Conservation (phyloP, 2,329 filamentous ascomycete genomes). For the Teratosphaeria viscida region DNA sequence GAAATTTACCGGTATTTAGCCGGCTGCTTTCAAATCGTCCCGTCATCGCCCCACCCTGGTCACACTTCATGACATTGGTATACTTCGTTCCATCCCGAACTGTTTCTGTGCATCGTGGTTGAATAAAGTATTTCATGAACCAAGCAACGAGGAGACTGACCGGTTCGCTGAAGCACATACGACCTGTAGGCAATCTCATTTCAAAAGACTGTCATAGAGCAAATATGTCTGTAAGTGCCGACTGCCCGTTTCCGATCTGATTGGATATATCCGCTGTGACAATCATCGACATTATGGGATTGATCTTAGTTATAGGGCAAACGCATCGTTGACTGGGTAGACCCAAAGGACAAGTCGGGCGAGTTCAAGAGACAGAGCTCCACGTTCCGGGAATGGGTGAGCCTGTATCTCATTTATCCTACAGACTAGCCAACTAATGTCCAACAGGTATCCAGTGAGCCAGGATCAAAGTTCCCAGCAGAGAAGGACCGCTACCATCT, state of each 20-base stretch:
- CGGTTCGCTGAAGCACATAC: background rate
- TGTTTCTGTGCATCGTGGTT: background rate
- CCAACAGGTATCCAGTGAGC: slow-evolving; percentile 52
- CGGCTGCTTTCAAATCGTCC: background rate
- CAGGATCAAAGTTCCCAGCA: slow-evolving; percentile 64
- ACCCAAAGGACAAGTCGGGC: slow-evolving; percentile 64
- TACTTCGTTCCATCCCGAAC: background rate
- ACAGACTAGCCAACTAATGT: background rate
- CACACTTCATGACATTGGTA: background rate
- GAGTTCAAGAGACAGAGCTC: slow-evolving; percentile 88
- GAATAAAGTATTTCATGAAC: background rate
- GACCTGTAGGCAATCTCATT: background rate
- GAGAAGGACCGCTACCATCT: slow-evolving; percentile 90
- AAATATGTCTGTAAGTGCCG: background rate
- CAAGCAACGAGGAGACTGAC: background rate
- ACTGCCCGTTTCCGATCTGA: too few species aligned
- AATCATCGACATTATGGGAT: background rate
- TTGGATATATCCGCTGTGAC: too few species aligned
- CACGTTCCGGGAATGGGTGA: slow-evolving; percentile 63
- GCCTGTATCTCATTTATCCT: background rate
- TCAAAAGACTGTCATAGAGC: background rate
- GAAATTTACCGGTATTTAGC: background rate
- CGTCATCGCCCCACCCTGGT: background rate
- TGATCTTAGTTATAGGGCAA: background rate
- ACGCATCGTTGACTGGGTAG: slow-evolving; percentile 42